Base-by-base conservation (phyloP, 2,329 filamentous ascomycete genomes). In the Pseudogymnoascus sp. region DNA sequence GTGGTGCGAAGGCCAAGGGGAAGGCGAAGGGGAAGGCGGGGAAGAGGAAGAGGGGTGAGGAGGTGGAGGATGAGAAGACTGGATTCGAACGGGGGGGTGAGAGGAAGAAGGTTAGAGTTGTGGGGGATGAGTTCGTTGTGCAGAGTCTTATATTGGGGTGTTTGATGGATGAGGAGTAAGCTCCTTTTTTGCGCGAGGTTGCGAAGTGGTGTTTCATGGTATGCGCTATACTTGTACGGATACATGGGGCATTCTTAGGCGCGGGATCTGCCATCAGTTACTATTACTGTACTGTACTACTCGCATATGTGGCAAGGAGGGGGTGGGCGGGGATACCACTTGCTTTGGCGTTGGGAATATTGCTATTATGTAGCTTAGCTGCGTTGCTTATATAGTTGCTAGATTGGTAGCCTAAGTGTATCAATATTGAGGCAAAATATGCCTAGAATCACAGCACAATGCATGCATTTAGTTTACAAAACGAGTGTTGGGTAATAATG, bases 61-160 rank as follows among this genome's bases (percentile, higher is more conserved):
- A 73, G 8, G 71, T 66, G 13, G 69, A 66, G 10, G 71, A 70
- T 19, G 74, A 72, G 61, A 57, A 34, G n/a, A 8, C n/a, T 19
- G 16, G 28, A 3, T 4, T 6, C 1, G 74, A 71, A 39, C 67
- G 75, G 19, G 70, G 73, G 28, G 72, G 77, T 14, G 71, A 77
- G 48, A 78, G 80, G 11, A 79, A 81, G 69, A 82, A 77, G 66
- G 79, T 92, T 39, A 83, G 82, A 67, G 82, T 95, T 51, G 83
- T 96, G 62, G 89, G 87, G 64, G 89, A 96, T 74, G 93, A 98
- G 76, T 86, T 93, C 73, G 86, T 98, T 21, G 87, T 96, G 63
- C 93, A 99, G 79, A 97, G 92, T 75, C 79, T 98, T 65, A 97
- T 99, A 67, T 75, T 96, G 61, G 93, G 93, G 0, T 61, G 60